Evolutionary conservation across 2,329 filamentous ascomycete species (phyloP), one percentile per base, ranked within the genome.

Genomic region (Xylaria sp.): DNA sequence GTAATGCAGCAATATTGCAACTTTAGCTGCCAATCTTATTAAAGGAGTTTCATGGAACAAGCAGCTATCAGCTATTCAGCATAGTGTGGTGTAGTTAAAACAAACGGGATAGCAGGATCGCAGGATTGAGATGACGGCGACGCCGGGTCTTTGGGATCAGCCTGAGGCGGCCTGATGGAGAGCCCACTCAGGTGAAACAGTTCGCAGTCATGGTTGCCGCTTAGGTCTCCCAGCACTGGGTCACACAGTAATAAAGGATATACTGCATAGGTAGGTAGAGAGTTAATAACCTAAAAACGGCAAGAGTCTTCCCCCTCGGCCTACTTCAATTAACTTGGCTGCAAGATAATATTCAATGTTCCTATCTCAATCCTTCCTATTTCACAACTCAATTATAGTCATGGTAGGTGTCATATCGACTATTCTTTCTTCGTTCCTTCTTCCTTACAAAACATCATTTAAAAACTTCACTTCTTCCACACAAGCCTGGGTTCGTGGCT

Each of bases 151-250:
- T 18, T 52, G 41, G 56, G n/a, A 56, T 6, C 23, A 15, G 32
- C 13, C 18, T 13, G 46, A 48, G 59, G 60, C 48, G 23, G 13
- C 63, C 66, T 66, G 63, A 63, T 51, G 41, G 34, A 44, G 23
- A 62, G 63, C 60, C 73, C 70, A 74, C 72, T 25, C 39, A 52
- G 65, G 60, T 74, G 73, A 74, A 74, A 74, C 72, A 55, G 23
- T 65, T 62, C 48, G 37, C 39, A 54, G 7, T 61, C 61, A 52
- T 56, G 62, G 65, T 61, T 70, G 46, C 64, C 56, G 23, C 23
- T 25, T 25, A 25, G 23, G 23, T 25, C 23, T 25, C 23, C 23
- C 23, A 25, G 23, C 23, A 25, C 23, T 64, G 39, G 46, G n/a
- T 23, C 44, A 56, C 25, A 28, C 13, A 51, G 20, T 51, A 25